These are phyloP conservation scores for Rhynchosporium graminicola DNA, from an alignment of 2,329 filamentous ascomycete genomes.

Conservation along the genomic window DNA sequence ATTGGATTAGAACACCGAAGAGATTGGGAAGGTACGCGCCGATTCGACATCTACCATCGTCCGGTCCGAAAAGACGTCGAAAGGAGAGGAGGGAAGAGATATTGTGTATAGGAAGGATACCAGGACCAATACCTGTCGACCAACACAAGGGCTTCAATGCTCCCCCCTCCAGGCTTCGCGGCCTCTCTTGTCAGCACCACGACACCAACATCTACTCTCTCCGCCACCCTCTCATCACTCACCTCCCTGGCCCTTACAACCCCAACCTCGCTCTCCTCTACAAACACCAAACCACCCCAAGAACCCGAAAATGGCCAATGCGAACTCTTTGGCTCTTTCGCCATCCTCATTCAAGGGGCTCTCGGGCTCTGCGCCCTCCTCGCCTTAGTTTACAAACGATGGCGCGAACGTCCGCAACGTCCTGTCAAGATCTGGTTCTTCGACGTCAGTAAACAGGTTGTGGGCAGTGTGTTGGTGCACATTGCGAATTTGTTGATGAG, in stretches of 20 bases:
- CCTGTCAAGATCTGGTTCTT: constrained; percentile 98
- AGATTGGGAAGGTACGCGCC: not conserved
- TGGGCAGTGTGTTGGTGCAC: constrained; percentile 89
- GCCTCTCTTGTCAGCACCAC: constrained; percentile 34
- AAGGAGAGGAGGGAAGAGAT: not conserved
- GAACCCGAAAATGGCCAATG: constrained; percentile 68
- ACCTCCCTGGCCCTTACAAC: constrained; percentile 33
- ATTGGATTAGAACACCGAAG: no score
- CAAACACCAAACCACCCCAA: constrained; percentile 4
- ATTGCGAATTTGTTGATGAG: constrained; percentile 94
- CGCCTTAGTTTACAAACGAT: constrained; percentile 90
- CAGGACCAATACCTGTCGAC: not conserved
- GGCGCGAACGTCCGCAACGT: constrained; percentile 86
- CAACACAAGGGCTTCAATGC: constrained; percentile 28
- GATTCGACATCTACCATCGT: not conserved
- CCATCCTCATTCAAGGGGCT: constrained; percentile 83
- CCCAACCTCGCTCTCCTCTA: not conserved
- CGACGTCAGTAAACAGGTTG: constrained; percentile 95
- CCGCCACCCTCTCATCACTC: constrained; percentile 37
- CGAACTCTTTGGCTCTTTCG: constrained; percentile 84
- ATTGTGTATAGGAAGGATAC: not conserved
- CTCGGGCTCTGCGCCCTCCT: constrained; percentile 81
- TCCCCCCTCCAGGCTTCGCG: constrained; percentile 38
- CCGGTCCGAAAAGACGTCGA: not conserved
- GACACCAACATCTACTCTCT: constrained; percentile 28